Percentiles rank a stretch among this genome's conserved stretches.
phyloP scores from a whole-genome alignment of 257 asterid genomes.

The Forsythia viridissima region DNA sequence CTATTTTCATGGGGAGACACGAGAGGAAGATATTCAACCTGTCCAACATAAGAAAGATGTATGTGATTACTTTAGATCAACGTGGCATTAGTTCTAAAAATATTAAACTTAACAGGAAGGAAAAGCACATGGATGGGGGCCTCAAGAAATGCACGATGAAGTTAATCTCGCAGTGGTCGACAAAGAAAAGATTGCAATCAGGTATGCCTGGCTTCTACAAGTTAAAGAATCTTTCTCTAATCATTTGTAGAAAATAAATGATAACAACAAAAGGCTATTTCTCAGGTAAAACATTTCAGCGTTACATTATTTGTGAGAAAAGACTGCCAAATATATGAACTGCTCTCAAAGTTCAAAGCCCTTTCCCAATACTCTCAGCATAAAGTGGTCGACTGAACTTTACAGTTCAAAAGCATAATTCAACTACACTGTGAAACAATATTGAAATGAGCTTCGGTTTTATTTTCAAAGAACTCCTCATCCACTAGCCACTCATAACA shows the following conservation, averaged over 20 bases:
- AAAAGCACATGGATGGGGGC: background rate
- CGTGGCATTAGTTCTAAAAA: background rate
- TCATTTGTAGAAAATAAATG: background rate
- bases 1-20: constrained; percentile 65
- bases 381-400: background rate
- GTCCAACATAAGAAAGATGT: constrained; percentile 20
- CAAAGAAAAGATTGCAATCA: background rate
- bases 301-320: constrained; percentile 2
- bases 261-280: background rate
- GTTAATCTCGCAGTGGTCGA: background rate
- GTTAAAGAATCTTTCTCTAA: background rate
- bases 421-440: background rate
- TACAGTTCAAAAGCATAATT: constrained; percentile 7
- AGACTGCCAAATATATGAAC: background rate
- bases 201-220: background rate
- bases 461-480: constrained; percentile 1
- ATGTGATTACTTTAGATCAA: constrained; percentile 10
- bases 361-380: background rate
- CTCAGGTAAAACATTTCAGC: background rate
- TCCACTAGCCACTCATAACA: background rate
- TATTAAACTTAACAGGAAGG: background rate
- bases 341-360: background rate
- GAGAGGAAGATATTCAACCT: constrained; percentile 97
- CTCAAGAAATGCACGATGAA: background rate
- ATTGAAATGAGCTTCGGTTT: background rate